A percentile compares a stretch with the other conserved stretches of the same genome.
Conservation (phyloP, 2,329 filamentous ascomycete genomes). For the Aureobasidium sp. region DNA sequence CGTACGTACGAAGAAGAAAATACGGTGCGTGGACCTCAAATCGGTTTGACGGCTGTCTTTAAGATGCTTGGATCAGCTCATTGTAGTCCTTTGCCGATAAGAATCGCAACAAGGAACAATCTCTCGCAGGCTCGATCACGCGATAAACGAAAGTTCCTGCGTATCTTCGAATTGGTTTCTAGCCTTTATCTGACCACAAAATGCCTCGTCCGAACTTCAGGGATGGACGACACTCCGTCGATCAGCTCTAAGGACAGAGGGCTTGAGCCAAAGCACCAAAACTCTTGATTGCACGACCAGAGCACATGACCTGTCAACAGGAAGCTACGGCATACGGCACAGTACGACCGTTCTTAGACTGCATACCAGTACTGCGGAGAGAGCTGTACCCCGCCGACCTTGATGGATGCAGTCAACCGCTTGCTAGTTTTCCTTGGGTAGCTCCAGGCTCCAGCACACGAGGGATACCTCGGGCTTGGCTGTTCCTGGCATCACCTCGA, state of each 20-base stretch:
- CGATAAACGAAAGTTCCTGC: neutral
- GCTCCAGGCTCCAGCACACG: no score
- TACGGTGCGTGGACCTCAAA: neutral
- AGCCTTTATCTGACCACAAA: neutral
- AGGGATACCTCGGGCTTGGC: no score
- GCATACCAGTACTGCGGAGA: no score
- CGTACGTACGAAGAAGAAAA: neutral
- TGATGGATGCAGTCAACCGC: neutral
- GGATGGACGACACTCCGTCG: no score
- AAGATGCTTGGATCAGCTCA: neutral
- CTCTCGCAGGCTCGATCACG: neutral
- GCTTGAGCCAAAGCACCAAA: no score
- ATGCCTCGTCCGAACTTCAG: neutral
- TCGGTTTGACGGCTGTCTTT: neutral
- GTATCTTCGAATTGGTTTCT: neutral
- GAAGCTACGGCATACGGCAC: neutral
- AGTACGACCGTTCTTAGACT: neutral
- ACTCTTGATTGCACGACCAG: neutral
- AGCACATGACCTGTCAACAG: neutral
- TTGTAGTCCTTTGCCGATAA: neutral
- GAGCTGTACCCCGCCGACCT: neutral
- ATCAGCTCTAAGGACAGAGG: neutral
- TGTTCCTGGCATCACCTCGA: no score
- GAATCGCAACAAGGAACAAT: neutral
- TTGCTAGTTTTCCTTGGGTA: no score